A percentile compares a stretch with the other conserved stretches of the same genome.
phyloP scores from a whole-genome alignment of 2,329 filamentous ascomycete genomes.

The Lasiodiplodia theobromae region DNA sequence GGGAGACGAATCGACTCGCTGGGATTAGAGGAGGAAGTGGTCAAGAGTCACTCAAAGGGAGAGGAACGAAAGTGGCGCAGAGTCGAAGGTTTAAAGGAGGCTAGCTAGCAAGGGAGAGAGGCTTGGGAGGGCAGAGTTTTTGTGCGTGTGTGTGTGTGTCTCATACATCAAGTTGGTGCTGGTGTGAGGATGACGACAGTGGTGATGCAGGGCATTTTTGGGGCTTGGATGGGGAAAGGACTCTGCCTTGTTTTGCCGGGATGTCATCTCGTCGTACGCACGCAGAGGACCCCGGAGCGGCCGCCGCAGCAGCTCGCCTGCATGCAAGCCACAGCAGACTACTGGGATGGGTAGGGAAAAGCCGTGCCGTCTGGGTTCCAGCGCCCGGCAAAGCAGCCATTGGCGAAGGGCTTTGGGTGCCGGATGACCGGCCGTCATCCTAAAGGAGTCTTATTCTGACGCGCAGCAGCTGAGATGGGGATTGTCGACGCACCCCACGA shows the following conservation, averaged over 20 bases:
- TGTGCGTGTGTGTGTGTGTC: neutral
- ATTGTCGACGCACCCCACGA: neutral
- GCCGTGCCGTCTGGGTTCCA: neutral
- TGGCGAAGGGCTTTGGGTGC: neutral
- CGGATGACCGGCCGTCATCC: neutral
- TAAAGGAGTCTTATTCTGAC: neutral
- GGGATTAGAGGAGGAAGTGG: neutral
- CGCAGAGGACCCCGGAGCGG: neutral
- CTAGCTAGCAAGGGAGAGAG: neutral
- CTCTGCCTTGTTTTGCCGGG: conserved; percentile 30
- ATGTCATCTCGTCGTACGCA: conserved; percentile 9
- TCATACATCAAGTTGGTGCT: conserved; percentile 12
- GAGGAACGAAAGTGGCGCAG: neutral
- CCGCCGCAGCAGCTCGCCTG: neutral
- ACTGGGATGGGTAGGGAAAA: neutral
- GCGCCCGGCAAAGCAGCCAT: neutral
- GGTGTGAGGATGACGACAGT: conserved; percentile 25
- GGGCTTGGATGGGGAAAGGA: neutral
- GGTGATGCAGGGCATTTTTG: conserved; percentile 14
- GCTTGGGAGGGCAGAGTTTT: neutral
- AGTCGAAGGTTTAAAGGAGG: conserved; percentile 1
- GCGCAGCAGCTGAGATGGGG: neutral
- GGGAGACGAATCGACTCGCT: too few relatives aligned
- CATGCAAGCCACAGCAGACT: neutral
- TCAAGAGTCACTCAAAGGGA: neutral